Percentiles rank a stretch among this genome's conserved stretches.
Conservation (phyloP, 805 yeast genomes). For the Tetrapisispora taiwanensis region DNA sequence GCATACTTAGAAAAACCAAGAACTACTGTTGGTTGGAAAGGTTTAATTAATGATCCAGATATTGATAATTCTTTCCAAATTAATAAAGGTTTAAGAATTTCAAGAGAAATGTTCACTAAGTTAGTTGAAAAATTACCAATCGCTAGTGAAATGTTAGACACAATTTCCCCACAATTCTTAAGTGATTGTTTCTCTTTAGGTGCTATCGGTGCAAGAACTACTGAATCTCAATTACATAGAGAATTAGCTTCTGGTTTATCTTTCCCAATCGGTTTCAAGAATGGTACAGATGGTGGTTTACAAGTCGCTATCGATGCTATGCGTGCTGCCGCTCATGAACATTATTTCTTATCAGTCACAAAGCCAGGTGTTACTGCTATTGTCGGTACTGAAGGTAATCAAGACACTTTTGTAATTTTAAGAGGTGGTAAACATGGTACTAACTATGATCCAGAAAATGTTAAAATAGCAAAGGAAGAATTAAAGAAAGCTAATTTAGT, state of each 20-base stretch:
- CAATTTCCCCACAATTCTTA: slow-evolving; percentile 92
- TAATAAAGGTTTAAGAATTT: slow-evolving; percentile 82
- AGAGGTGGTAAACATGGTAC: slow-evolving; percentile 96
- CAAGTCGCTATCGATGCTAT: slow-evolving; percentile 92
- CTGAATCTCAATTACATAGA: slow-evolving; percentile 96
- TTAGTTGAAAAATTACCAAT: slow-evolving; percentile 80
- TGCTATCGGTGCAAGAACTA: slow-evolving; percentile 98
- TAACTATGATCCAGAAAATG: slow-evolving; percentile 77
- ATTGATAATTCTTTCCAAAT: slow-evolving; percentile 86
- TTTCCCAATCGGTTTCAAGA: slow-evolving; percentile 98
- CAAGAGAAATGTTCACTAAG: slow-evolving; percentile 76
- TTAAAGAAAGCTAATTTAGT: slow-evolving; percentile 41
- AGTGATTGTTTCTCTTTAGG: slow-evolving; percentile 88
- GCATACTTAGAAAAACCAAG: slow-evolving; percentile 97
- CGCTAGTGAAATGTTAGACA: slow-evolving; percentile 96
- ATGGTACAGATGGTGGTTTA: slow-evolving; percentile 94
- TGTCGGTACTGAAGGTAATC: slow-evolving; percentile 91
- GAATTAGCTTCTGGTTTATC: slow-evolving; percentile 95
- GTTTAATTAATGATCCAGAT: slow-evolving; percentile 94
- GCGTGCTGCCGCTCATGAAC: slow-evolving; percentile 82
- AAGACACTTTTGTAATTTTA: slow-evolving; percentile 84
- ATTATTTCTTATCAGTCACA: slow-evolving; percentile 95
- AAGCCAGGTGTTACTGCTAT: slow-evolving; percentile 96
- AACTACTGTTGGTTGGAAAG: slow-evolving; percentile 99
- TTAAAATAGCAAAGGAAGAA: slow-evolving; percentile 60